phyloP scores from a whole-genome alignment of 306 rosid species.

The Glycine soja region DNA sequence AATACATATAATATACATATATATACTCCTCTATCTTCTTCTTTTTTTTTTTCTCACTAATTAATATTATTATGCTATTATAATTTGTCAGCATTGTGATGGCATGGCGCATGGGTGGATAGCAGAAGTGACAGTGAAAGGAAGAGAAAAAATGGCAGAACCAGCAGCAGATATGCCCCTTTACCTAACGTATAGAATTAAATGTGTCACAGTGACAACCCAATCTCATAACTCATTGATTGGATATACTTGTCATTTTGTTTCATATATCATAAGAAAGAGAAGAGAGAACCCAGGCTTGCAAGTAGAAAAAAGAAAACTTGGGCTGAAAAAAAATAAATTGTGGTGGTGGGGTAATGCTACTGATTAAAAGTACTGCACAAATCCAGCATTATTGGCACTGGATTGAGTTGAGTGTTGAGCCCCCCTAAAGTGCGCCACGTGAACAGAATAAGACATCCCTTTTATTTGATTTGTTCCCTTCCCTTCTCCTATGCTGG shows the following conservation, averaged over 20 bases:
- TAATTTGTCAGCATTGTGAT: background rate
- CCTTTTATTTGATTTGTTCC: conserved; percentile 39
- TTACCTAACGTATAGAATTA: conserved; percentile 54
- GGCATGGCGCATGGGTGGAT: conserved; percentile 39
- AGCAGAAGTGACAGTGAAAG: conserved; percentile 42
- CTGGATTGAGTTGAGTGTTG: conserved; percentile 23
- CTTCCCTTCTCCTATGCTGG: background rate
- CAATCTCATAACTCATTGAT: conserved; percentile 43
- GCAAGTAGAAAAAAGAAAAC: too few species aligned
- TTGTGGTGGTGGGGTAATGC: conserved; percentile 39
- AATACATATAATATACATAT: background rate
- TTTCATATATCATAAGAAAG: background rate
- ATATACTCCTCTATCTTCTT: too few species aligned
- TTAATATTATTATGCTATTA: background rate
- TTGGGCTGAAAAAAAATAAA: background rate
- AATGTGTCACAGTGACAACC: conserved; percentile 33
- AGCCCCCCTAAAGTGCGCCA: conserved; percentile 44
- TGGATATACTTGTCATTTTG: conserved; percentile 47
- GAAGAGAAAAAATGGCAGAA: conserved; percentile 47
- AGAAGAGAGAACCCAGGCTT: too few species aligned
- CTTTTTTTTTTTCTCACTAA: background rate
- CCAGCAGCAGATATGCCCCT: conserved; percentile 41
- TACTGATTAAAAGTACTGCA: background rate
- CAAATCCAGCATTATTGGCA: conserved; percentile 46
- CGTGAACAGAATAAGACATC: conserved; percentile 47